These are phyloP conservation scores for Colletotrichum acutatum DNA, from an alignment of 2,329 filamentous ascomycete genomes.

Conservation along the genomic window DNA sequence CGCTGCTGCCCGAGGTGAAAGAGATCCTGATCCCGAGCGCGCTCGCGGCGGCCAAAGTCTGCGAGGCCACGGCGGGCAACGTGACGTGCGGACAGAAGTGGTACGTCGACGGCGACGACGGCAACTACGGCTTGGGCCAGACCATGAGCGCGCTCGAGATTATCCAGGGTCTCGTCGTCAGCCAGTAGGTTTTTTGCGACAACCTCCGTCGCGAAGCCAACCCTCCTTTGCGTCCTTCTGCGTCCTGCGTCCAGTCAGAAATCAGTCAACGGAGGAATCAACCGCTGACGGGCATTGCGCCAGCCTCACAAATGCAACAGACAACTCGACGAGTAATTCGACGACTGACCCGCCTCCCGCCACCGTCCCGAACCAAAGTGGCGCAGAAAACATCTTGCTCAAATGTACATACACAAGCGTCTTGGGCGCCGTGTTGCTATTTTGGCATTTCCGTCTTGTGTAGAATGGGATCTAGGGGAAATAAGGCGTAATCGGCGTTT, in stretches of 20 bases:
- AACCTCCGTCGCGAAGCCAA: not conserved
- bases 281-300: not conserved
- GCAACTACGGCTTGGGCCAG: slow-evolving; percentile 66
- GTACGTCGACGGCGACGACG: slow-evolving; percentile 69
- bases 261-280: not conserved
- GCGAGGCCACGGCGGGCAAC: slow-evolving; percentile 64
- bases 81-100: slow-evolving; percentile 71
- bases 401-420: not conserved
- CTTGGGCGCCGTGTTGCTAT: not conserved
- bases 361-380: not conserved
- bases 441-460: not conserved
- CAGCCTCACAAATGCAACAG: not conserved
- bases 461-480: not conserved
- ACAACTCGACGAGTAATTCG: not conserved
- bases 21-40: slow-evolving; percentile 62
- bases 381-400: not conserved
- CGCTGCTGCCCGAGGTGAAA: slow-evolving; percentile 59
- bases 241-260: not conserved
- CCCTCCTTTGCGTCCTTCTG: not conserved
- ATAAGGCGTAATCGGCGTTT: not conserved
- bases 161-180: slow-evolving; percentile 64
- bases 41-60: slow-evolving; percentile 65
- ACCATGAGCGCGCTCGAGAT: slow-evolving; percentile 74
- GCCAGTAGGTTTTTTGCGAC: slow-evolving; percentile 51
- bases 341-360: not conserved